A percentile compares a stretch with the other conserved stretches of the same genome.
These are phyloP conservation scores for Ensete glaucum DNA, from an alignment of 176 grass and related monocot species.

Conservation along the genomic window DNA sequence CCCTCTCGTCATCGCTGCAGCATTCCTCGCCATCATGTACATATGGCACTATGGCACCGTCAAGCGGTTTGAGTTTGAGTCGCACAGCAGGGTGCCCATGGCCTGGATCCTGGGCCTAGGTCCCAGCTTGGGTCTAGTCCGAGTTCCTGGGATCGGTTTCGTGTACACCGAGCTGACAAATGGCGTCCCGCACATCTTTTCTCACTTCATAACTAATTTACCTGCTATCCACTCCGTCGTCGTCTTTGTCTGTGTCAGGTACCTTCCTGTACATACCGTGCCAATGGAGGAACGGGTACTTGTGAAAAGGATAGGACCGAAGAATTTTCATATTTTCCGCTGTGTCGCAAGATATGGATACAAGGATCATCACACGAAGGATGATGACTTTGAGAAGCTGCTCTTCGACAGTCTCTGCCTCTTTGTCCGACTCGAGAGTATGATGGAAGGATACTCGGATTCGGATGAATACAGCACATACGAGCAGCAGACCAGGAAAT, in stretches of 20 bases:
- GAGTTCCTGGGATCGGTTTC: conserved; percentile 84
- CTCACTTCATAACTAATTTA: conserved; percentile 89
- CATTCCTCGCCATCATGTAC: conserved; percentile 78
- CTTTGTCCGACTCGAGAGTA: conserved; percentile 69
- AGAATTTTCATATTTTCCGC: conserved; percentile 84
- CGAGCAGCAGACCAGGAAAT: conserved; percentile 7
- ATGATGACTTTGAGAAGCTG: conserved; percentile 81
- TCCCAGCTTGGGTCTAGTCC: conserved; percentile 80
- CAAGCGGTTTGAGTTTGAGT: conserved; percentile 88
- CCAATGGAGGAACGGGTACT: conserved; percentile 66
- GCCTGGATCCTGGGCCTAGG: conserved; percentile 92
- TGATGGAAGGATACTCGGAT: conserved; percentile 91
- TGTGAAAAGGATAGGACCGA: conserved; percentile 73
- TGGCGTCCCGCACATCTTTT: conserved; percentile 81
- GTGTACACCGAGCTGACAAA: conserved; percentile 88
- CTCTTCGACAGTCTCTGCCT: conserved; percentile 46
- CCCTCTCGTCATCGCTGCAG: conserved; percentile 58
- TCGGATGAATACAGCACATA: conserved; percentile 53
- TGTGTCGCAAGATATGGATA: conserved; percentile 83
- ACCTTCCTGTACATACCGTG: conserved; percentile 83
- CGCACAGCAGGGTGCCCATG: conserved; percentile 94
- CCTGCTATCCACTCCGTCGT: conserved; percentile 88
- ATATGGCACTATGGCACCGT: conserved; percentile 91
- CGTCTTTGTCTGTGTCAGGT: conserved; percentile 88
- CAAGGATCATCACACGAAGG: conserved; percentile 78